These are phyloP conservation scores for Usnea hakonensis DNA, from an alignment of 495 filamentous ascomycete genomes.

Conservation along the genomic window DNA sequence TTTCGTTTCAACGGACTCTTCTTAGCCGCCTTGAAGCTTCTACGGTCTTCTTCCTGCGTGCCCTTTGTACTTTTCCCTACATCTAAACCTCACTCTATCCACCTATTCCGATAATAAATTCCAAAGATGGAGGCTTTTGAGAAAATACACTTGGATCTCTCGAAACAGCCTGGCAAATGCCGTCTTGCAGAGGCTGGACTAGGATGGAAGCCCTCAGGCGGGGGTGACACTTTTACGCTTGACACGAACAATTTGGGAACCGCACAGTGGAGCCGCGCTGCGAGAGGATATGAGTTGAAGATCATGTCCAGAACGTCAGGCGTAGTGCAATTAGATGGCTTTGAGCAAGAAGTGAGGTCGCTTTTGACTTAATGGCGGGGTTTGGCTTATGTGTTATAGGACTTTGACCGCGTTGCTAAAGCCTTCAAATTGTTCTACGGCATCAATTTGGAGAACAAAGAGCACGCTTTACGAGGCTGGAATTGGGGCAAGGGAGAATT, in stretches of 20 bases:
- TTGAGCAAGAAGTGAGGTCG: slow-evolving; percentile 69
- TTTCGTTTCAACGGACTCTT: background rate
- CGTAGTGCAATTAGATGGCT: slow-evolving; percentile 91
- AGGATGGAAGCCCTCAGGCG: slow-evolving; percentile 84
- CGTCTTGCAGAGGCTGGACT: slow-evolving; percentile 86
- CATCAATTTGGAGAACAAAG: slow-evolving; percentile 79
- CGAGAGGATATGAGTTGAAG: slow-evolving; percentile 88
- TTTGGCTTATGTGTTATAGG: slow-evolving; percentile 41
- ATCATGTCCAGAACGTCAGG: slow-evolving; percentile 73
- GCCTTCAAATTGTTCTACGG: slow-evolving; percentile 96
- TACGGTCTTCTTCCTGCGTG: background rate
- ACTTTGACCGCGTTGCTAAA: slow-evolving; percentile 81
- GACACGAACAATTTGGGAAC: slow-evolving; percentile 70
- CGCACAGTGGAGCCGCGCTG: slow-evolving; percentile 93
- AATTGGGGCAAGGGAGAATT: slow-evolving; percentile 99
- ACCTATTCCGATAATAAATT: background rate
- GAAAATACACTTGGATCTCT: slow-evolving; percentile 90
- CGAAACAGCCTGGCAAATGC: slow-evolving; percentile 81
- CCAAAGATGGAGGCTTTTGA: slow-evolving; percentile 78
- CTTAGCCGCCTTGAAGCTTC: background rate
- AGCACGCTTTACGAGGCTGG: slow-evolving; percentile 94
- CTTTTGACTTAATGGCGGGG: background rate
- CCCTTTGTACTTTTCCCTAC: background rate
- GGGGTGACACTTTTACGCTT: slow-evolving; percentile 86
- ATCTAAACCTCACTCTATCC: background rate